phyloP scores from a whole-genome alignment of 2,329 filamentous ascomycete species.

The Penicillium sp. region DNA sequence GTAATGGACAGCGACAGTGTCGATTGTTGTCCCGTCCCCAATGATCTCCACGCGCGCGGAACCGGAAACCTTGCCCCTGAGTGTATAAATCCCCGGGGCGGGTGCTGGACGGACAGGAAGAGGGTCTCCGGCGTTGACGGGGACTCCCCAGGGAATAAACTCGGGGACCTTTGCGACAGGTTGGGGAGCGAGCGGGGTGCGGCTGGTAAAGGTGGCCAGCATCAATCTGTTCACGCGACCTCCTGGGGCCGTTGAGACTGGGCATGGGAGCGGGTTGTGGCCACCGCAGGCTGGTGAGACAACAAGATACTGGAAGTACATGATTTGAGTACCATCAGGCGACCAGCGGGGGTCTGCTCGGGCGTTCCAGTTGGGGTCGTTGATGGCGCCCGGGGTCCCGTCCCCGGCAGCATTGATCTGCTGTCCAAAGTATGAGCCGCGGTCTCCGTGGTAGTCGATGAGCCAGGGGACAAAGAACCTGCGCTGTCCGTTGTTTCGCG shows the following conservation, averaged over 20 bases:
- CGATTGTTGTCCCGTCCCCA: no score
- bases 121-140: not conserved
- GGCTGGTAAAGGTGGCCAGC: conserved; percentile 45
- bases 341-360: conserved; percentile 46
- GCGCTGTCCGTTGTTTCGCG: not conserved
- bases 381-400: no score
- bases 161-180: conserved; percentile 21
- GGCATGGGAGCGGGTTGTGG: conserved; percentile 49
- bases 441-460: conserved; percentile 52
- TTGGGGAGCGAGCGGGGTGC: conserved; percentile 31
- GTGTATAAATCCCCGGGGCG: conserved; percentile 21
- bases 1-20: no score
- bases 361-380: conserved; percentile 54
- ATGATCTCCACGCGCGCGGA: conserved; percentile 15
- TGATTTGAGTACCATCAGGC: conserved; percentile 48
- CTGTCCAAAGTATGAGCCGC: conserved; percentile 52
- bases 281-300: conserved; percentile 51
- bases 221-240: conserved; percentile 48
- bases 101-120: conserved; percentile 6
- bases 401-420: conserved; percentile 45
- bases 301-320: conserved; percentile 49
- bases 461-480: conserved; percentile 54
- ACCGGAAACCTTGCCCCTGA: conserved; percentile 21
- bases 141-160: conserved; percentile 16
- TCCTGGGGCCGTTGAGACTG: conserved; percentile 44